These are phyloP conservation scores for Monosporozyma aerobia DNA, from an alignment of 805 yeast genomes.

Conservation along the genomic window DNA sequence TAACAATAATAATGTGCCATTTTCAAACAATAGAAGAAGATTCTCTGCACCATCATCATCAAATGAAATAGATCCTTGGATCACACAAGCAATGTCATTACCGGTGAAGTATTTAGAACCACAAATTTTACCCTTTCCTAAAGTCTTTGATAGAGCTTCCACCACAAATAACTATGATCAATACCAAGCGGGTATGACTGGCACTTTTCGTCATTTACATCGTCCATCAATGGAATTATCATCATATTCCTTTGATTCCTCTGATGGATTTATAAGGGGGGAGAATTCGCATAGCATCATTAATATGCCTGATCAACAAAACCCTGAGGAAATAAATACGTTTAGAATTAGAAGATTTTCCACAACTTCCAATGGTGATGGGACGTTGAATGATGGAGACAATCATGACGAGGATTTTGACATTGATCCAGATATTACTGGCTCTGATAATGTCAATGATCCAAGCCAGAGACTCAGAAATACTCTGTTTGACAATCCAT, in stretches of 20 bases:
- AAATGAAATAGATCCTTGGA: slow-evolving; percentile 17
- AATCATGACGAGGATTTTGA: slow-evolving; percentile 6
- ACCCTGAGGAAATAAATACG: slow-evolving; percentile 6
- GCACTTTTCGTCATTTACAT: background rate
- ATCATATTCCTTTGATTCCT: background rate
- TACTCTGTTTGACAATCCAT: background rate
- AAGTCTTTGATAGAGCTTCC: slow-evolving; percentile 8
- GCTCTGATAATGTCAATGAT: background rate
- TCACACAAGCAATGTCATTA: slow-evolving; percentile 22
- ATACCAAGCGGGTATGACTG: background rate
- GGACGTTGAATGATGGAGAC: slow-evolving; percentile 11
- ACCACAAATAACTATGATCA: background rate
- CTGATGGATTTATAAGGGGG: background rate
- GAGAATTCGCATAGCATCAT: background rate
- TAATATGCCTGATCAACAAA: background rate
- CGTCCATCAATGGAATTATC: slow-evolving; percentile 2
- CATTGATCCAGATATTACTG: slow-evolving; percentile 1
- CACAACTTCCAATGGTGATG: slow-evolving; percentile 15
- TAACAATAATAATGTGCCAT: background rate
- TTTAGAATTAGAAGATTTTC: slow-evolving; percentile 25
- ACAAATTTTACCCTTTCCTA: slow-evolving; percentile 25
- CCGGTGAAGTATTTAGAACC: slow-evolving; percentile 26
- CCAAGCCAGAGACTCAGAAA: background rate
- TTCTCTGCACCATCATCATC: slow-evolving; percentile 6
- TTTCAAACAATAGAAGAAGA: slow-evolving; percentile 9